A percentile compares a stretch with the other conserved stretches of the same genome.
These are phyloP conservation scores for Anthracocystis walkeri DNA, from an alignment of 1,284 basidiomycete species.

Conservation along the genomic window DNA sequence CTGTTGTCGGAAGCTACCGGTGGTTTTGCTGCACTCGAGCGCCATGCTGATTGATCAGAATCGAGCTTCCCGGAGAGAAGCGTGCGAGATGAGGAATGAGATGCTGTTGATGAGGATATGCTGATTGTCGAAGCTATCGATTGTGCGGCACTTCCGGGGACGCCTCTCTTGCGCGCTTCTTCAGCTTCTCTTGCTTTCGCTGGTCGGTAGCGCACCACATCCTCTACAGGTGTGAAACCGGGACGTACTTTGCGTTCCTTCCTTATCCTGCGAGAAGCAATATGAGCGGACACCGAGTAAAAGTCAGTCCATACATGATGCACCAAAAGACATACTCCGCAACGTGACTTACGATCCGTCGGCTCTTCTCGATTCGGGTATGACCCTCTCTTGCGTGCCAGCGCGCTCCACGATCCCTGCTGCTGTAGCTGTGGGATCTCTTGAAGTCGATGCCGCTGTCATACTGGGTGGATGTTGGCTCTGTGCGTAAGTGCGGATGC, in stretches of 20 bases:
- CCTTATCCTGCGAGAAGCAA: slow-evolving; percentile 75
- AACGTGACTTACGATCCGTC: slow-evolving; percentile 84
- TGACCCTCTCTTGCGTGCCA: slow-evolving; percentile 83
- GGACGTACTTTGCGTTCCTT: slow-evolving; percentile 91
- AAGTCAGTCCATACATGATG: background rate
- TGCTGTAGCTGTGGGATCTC: slow-evolving; percentile 77
- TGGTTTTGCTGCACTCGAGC: slow-evolving; percentile 3
- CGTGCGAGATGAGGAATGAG: background rate
- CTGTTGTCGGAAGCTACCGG: background rate
- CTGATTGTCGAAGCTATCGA: background rate
- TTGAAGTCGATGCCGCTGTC: slow-evolving; percentile 16
- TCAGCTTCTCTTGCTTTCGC: slow-evolving; percentile 32
- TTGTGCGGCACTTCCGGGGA: slow-evolving; percentile 14
- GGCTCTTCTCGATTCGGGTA: slow-evolving; percentile 82
- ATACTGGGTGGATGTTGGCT: background rate
- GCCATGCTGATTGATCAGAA: slow-evolving; percentile 10
- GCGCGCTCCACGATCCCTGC: slow-evolving; percentile 88
- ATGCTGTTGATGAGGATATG: background rate
- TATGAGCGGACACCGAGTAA: background rate
- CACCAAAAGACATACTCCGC: no score
- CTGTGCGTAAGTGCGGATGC: background rate
- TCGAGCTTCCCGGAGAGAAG: background rate
- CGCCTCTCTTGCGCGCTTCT: slow-evolving; percentile 28
- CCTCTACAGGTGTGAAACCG: slow-evolving; percentile 94
- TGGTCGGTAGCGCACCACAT: slow-evolving; percentile 82